These are phyloP conservation scores for Mimosa bimucronata DNA, from an alignment of 306 rosid species.

Conservation along the genomic window DNA sequence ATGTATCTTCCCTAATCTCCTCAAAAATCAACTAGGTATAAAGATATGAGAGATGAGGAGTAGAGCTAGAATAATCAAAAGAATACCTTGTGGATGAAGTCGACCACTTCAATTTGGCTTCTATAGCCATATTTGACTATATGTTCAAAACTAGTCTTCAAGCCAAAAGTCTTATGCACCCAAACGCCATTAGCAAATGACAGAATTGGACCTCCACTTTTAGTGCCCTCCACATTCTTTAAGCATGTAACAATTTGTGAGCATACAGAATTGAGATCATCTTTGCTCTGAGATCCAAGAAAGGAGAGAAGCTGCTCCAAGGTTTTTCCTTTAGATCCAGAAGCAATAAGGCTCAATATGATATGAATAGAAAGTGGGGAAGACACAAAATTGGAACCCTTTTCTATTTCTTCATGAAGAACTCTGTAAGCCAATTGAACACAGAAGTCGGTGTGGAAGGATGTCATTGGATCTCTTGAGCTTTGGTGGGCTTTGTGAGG, in stretches of 20 bases:
- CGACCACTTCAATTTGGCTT: slow-evolving; percentile 19
- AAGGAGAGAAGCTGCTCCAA: slow-evolving; percentile 10
- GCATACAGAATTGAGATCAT: neutral
- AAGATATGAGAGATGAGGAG: too few relatives aligned
- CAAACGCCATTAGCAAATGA: slow-evolving; percentile 24
- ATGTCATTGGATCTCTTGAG: too few relatives aligned
- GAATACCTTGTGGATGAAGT: slow-evolving; percentile 20
- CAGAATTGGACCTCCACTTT: neutral
- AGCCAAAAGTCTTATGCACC: slow-evolving; percentile 12
- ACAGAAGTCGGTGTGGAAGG: slow-evolving; percentile 24
- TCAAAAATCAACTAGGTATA: too few relatives aligned
- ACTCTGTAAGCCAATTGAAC: slow-evolving; percentile 10
- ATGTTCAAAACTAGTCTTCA: slow-evolving; percentile 12
- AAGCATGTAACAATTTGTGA: slow-evolving; percentile 6
- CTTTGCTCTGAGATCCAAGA: neutral
- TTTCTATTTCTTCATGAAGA: slow-evolving; percentile 4
- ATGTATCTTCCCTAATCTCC: too few relatives aligned
- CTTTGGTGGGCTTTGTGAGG: too few relatives aligned
- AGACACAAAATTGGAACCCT: slow-evolving; percentile 23
- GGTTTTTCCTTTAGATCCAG: slow-evolving; percentile 16
- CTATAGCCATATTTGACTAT: neutral
- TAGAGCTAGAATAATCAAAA: too few relatives aligned
- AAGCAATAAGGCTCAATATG: neutral
- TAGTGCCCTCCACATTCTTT: neutral
- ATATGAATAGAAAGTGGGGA: slow-evolving; percentile 26